Evolutionary conservation across 2,329 filamentous ascomycete species (phyloP).

Genomic region (Fusarium sp.): DNA sequence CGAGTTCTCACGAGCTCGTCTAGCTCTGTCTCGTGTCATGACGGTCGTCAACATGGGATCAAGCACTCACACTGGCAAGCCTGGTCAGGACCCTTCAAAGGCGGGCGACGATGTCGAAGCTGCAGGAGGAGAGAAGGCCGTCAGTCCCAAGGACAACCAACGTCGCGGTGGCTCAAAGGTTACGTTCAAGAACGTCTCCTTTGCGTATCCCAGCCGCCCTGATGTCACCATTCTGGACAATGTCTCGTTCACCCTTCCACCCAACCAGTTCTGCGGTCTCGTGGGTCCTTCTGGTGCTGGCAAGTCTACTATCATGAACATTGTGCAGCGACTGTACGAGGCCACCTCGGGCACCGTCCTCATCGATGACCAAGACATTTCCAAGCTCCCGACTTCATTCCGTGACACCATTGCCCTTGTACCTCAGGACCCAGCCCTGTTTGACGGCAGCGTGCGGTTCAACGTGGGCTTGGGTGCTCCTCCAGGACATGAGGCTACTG

Average conservation of each 20-base stretch:
- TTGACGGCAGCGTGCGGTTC: conserved; percentile 67
- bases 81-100: conserved; percentile 12
- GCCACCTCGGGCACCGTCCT: conserved; percentile 54
- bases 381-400: conserved; percentile 54
- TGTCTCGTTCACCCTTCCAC: conserved; percentile 66
- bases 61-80: conserved; percentile 29
- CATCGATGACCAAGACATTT: conserved; percentile 59
- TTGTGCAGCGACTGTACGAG: conserved; percentile 63
- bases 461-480: conserved; percentile 66
- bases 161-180: conserved; percentile 56
- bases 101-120: conserved; percentile 53
- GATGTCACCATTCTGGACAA: conserved; percentile 67
- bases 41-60: conserved; percentile 59
- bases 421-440: conserved; percentile 67
- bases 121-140: conserved; percentile 41
- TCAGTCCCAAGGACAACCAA: conserved; percentile 33
- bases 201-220: conserved; percentile 73
- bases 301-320: conserved; percentile 73
- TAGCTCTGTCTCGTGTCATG: conserved; percentile 69
- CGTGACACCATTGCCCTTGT: conserved; percentile 66
- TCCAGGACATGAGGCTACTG: conserved; percentile 65
- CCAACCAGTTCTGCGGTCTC: conserved; percentile 71
- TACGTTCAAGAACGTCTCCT: conserved; percentile 68
- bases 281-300: conserved; percentile 75
- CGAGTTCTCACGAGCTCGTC: conserved; percentile 74